Percentiles rank a stretch among this genome's conserved stretches.
phyloP scores from a whole-genome alignment of 73 alveolate genomes.

The Breviolum minutum region DNA sequence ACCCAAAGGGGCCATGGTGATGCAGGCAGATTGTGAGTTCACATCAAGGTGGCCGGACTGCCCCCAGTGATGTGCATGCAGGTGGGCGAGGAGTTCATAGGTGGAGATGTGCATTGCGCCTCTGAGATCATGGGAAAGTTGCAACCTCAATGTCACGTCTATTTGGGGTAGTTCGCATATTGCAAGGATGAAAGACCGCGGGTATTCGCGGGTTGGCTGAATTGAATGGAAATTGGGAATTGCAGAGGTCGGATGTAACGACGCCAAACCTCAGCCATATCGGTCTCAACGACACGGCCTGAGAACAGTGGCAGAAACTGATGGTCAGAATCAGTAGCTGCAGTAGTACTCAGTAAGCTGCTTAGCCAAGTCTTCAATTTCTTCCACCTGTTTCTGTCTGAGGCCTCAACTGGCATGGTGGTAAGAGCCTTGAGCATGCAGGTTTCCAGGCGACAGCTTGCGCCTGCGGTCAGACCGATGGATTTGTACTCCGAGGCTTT shows the following conservation, averaged over 20 bases:
- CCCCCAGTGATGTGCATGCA: background rate
- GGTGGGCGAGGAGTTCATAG: slow-evolving; percentile 21
- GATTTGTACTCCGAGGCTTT: background rate
- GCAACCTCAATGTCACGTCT: background rate
- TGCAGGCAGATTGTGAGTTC: background rate
- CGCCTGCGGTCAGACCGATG: too few relatives aligned
- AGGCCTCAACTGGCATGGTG: background rate
- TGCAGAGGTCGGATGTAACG: background rate
- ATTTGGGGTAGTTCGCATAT: background rate
- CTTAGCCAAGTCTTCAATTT: background rate
- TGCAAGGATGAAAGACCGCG: too few relatives aligned
- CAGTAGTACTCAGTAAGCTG: too few relatives aligned
- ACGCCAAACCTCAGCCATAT: background rate
- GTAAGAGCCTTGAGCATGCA: background rate
- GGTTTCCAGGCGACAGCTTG: too few relatives aligned
- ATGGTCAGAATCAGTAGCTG: too few relatives aligned
- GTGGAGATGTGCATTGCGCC: slow-evolving; percentile 26
- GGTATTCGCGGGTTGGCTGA: too few relatives aligned
- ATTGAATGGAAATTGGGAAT: too few relatives aligned
- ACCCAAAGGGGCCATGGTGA: background rate
- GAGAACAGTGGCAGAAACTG: background rate
- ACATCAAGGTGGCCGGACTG: background rate
- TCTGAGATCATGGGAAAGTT: background rate
- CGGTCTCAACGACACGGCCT: background rate
- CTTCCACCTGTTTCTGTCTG: background rate